Conservation (phyloP, 2,329 filamentous ascomycete species). For the Sclerotinia trifoliorum region DNA sequence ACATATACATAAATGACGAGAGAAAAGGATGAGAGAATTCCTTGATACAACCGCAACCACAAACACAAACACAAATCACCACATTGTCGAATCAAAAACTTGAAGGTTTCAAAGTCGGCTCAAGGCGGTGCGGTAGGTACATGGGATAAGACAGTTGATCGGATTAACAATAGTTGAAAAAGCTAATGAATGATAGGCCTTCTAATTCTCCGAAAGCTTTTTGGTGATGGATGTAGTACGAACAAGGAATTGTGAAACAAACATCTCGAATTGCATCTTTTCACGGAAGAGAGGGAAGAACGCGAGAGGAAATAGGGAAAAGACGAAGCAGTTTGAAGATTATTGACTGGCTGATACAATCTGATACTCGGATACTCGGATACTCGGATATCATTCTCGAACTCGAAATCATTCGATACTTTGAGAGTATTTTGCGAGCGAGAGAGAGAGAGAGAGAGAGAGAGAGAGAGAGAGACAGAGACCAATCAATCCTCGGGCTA, state of each 20-base stretch:
- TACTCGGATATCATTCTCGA: not conserved
- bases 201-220: slow-evolving; percentile 18
- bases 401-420: not conserved
- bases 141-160: not conserved
- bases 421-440: too few species aligned
- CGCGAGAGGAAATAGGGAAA: not conserved
- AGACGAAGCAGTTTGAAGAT: not conserved
- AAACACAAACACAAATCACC: not conserved
- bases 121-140: not conserved
- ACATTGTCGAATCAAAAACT: not conserved
- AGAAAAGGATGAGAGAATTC: not conserved
- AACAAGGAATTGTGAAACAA: slow-evolving; percentile 20
- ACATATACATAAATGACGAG: not conserved
- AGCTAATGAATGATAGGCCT: slow-evolving; percentile 13
- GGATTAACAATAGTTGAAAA: not conserved
- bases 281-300: not conserved
- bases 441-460: too few species aligned
- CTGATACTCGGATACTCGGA: not conserved
- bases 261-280: slow-evolving; percentile 11
- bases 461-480: not conserved
- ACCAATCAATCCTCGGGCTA: not conserved
- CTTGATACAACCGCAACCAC: not conserved
- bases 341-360: too few species aligned
- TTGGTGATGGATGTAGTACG: slow-evolving; percentile 11
- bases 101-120: not conserved